Evolutionary conservation across 2,329 filamentous ascomycete species (phyloP), one percentile per base, ranked within the genome.

Genomic region (Penicillium glabrum): DNA sequence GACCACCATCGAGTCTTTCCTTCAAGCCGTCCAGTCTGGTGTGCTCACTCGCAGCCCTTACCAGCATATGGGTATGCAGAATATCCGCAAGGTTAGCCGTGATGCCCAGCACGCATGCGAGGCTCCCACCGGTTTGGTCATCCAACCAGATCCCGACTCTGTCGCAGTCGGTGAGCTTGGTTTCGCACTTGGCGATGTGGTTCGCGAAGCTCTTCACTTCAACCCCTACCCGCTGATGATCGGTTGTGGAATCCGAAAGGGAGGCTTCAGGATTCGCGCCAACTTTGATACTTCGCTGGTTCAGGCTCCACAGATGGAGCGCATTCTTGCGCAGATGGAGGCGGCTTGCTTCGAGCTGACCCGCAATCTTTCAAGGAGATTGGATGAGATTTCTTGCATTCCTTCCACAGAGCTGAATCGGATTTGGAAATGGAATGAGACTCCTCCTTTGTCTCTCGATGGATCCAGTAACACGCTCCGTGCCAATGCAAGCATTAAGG

Each of bases 221-320:
- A 80, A 79, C 52, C 73, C 79, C 0, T 82, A 82, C 57, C 75
- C 79, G 5, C 69, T 82, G 2, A 82, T 82, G 80, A 58, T 82
- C 23, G 79, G 71, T 3, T 80, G 72, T 61, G 77, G 76, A 5
- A 74, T 80, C 6, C 67, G 69, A 23, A 76, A 75, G 56, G 72
- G 63, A 1, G 77, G 78, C 1, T 76, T 81, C 53, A 66, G 75
- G 54, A 71, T 79, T 11, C 75, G 74, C 23, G 77, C 77, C 2
- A 79, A 72, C 59, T 80, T 79, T 37, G 78, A 80, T 44, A 72
- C 61, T 51, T 70, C 63, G 21, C 33, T 77, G n/a, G 65, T 79
- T 21, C 61, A 69, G 33, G 55, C 66, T 1, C 11, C 59, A 1
- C 72, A 77, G 49, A 77, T 78, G 75, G 56, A 75, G 47, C 62